Conservation (phyloP, 2,329 filamentous ascomycete species). For the Tolypocladium inflatum region DNA sequence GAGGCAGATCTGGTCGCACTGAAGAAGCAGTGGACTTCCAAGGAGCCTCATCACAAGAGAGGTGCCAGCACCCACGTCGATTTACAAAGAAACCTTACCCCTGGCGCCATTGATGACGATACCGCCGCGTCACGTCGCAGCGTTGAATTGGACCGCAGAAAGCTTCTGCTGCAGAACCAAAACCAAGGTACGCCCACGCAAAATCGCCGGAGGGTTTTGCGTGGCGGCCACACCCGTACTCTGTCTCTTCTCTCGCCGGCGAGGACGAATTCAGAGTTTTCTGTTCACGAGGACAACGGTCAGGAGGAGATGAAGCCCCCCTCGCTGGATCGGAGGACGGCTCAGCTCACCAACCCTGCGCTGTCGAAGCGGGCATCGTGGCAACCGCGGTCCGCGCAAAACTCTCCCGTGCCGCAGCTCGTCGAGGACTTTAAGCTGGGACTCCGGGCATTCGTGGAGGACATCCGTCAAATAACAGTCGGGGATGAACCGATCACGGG, state of each 20-base stretch:
- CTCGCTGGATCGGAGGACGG: slow-evolving; percentile 18
- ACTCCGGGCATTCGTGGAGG: slow-evolving; percentile 89
- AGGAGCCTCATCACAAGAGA: slow-evolving; percentile 69
- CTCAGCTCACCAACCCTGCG: slow-evolving; percentile 27
- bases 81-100: slow-evolving; percentile 1
- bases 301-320: slow-evolving; percentile 15
- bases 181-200: slow-evolving; percentile 33
- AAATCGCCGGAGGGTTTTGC: slow-evolving; percentile 55
- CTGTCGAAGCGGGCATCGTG: slow-evolving; percentile 50
- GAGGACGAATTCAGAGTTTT: slow-evolving; percentile 33
- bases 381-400: slow-evolving; percentile 42
- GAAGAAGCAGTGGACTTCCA: slow-evolving; percentile 74
- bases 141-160: slow-evolving; percentile 64
- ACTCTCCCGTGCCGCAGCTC: slow-evolving; percentile 57
- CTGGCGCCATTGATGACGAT: slow-evolving; percentile 13
- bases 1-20: slow-evolving; percentile 67
- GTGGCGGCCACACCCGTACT: slow-evolving; percentile 51
- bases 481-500: slow-evolving; percentile 79
- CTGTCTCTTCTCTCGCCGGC: slow-evolving; percentile 75
- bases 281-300: slow-evolving; percentile 29
- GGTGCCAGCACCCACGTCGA: slow-evolving; percentile 26
- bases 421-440: slow-evolving; percentile 84
- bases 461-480: slow-evolving; percentile 89
- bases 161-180: slow-evolving; percentile 49
- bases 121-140: slow-evolving; percentile 27